Evolutionary conservation across 2,329 filamentous ascomycete genomes (phyloP), one percentile per base, ranked within the genome.

Genomic region (Coniochaeta sp.): DNA sequence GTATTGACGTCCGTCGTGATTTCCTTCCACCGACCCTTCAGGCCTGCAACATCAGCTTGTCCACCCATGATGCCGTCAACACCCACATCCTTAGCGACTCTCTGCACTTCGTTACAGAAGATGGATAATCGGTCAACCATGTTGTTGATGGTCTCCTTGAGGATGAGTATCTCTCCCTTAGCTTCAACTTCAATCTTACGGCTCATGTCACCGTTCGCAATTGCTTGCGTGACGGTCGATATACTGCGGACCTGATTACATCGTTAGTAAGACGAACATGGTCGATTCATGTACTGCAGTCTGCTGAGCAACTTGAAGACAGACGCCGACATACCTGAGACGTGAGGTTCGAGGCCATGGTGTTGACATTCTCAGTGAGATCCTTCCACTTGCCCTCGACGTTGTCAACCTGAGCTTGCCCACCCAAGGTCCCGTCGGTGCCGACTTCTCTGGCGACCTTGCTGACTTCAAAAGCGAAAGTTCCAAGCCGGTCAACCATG

Each of bases 331-430:
- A 66, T 74, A 78, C 77, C 86, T 88, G 85, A 7, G 85, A 84
- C 3, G 85, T 88, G 60, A 88, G 76, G 69, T 88, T 88, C 61
- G 83, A 82, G 12, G 85, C 85, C 85, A 88, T 88, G 12, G 85
- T 91, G 76, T 92, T 93, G 69, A 93, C 89, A 66, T 93, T 93
- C 69, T 93, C 89, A 3, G 93, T 98, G 67, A 98, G 83, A 74
- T 98, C 93, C 70, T 96, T 96, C 93, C 93, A 98, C 77, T 97
- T 97, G 71, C 93, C 93, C 77, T 96, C 91, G 17, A 98, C 93
- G 64, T 95, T 95, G 67, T 93, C 92, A 62, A 98, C 91, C 72
- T 93, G 86, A 61, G 93, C 93, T 74, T 98, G 93, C 58, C 93
- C 93, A 67, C 93, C 93, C 44, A 98, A 85, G 57, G 92, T 93